phyloP scores from a whole-genome alignment of 106 monocot genomes.

The Ottelia alismoides region DNA sequence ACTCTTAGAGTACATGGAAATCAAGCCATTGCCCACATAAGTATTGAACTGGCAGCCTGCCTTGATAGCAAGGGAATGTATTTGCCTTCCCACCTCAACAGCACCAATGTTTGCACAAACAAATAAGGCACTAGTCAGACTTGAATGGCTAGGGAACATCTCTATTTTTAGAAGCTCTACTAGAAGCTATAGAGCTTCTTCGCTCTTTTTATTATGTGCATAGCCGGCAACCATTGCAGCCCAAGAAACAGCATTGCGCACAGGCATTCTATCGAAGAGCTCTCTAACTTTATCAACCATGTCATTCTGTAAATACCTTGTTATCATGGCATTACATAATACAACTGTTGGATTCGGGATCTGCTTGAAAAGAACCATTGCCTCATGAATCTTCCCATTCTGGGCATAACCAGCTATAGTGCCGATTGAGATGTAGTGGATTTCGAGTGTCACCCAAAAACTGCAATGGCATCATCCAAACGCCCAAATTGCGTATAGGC shows the following conservation, averaged over 20 bases:
- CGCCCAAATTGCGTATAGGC: slow-evolving; percentile 31
- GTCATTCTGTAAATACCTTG: slow-evolving; percentile 41
- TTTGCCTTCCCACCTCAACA: slow-evolving; percentile 40
- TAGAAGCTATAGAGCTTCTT: slow-evolving; percentile 38
- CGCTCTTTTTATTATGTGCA: slow-evolving; percentile 41
- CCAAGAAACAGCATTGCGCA: slow-evolving; percentile 38
- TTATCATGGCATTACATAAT: slow-evolving; percentile 58
- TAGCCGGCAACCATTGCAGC: slow-evolving; percentile 40
- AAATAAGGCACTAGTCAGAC: slow-evolving; percentile 42
- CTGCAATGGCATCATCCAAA: slow-evolving; percentile 26
- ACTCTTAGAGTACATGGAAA: slow-evolving; percentile 64
- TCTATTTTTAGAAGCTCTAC: slow-evolving; percentile 31
- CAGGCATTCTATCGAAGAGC: slow-evolving; percentile 40
- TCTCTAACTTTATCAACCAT: slow-evolving; percentile 36
- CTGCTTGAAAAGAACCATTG: slow-evolving; percentile 31
- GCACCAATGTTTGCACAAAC: slow-evolving; percentile 42
- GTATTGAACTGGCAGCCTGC: slow-evolving; percentile 48
- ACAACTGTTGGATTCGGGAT: slow-evolving; percentile 33
- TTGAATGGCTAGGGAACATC: slow-evolving; percentile 31
- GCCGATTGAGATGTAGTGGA: slow-evolving; percentile 33
- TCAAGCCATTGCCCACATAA: slow-evolving; percentile 39
- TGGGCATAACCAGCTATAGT: slow-evolving; percentile 42
- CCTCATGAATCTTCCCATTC: slow-evolving; percentile 32
- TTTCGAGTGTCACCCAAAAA: slow-evolving; percentile 42
- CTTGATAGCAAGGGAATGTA: slow-evolving; percentile 56